Conservation (phyloP, 1,139 yeast genomes). For the Hyphopichia buzzinii region DNA sequence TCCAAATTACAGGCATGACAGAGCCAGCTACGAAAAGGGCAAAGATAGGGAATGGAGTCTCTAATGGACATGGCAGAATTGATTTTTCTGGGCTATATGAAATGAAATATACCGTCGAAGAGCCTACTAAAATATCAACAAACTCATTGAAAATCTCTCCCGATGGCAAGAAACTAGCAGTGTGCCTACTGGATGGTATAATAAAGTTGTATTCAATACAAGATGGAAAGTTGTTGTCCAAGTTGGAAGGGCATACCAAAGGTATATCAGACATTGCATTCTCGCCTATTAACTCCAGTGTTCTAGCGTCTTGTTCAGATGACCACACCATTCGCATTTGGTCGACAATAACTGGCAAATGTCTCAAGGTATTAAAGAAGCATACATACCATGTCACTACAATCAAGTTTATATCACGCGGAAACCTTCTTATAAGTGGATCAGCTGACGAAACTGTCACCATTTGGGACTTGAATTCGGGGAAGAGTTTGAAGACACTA, state of each 20-base stretch:
- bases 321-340: slow-evolving; percentile 80
- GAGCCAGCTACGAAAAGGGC: slow-evolving; percentile 2
- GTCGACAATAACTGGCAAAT: slow-evolving; percentile 51
- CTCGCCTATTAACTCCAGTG: slow-evolving; percentile 67
- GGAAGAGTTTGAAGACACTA: slow-evolving; percentile 69
- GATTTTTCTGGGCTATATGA: background rate
- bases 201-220: slow-evolving; percentile 23
- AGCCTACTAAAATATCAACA: slow-evolving; percentile 8
- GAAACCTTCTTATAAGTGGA: slow-evolving; percentile 78
- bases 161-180: slow-evolving; percentile 61
- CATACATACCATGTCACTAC: slow-evolving; percentile 86
- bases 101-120: slow-evolving; percentile 1
- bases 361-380: slow-evolving; percentile 63
- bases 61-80: background rate
- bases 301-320: slow-evolving; percentile 83
- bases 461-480: slow-evolving; percentile 81
- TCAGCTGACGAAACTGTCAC: slow-evolving; percentile 89
- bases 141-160: slow-evolving; percentile 65
- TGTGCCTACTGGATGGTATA: slow-evolving; percentile 37
- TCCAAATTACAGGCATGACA: slow-evolving; percentile 6
- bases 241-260: slow-evolving; percentile 58
- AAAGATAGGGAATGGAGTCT: slow-evolving; percentile 1
- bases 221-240: slow-evolving; percentile 23
- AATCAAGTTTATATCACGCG: slow-evolving; percentile 67
- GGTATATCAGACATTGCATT: slow-evolving; percentile 74